phyloP scores from a whole-genome alignment of 129 eudicot genomes.

The Mikania micrantha region DNA sequence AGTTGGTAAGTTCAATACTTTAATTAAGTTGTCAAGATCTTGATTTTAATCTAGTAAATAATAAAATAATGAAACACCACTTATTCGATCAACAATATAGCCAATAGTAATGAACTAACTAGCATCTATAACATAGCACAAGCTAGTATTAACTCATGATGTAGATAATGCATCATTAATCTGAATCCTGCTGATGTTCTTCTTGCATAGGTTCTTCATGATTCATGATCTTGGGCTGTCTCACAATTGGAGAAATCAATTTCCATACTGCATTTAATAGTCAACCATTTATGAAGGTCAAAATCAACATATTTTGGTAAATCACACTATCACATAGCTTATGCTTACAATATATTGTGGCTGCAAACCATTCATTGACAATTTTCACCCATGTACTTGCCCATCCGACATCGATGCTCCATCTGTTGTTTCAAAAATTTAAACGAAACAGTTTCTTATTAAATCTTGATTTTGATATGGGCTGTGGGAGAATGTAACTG shows the following conservation, averaged over 20 bases:
- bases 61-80: neutral
- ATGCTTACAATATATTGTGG: slow-evolving; percentile 75
- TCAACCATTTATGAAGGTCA: slow-evolving; percentile 3
- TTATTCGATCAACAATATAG: slow-evolving; percentile 7
- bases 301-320: neutral
- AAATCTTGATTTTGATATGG: neutral
- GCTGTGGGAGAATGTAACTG: neutral
- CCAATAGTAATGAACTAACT: slow-evolving; percentile 3
- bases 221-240: slow-evolving; percentile 57
- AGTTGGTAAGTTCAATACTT: too few species aligned
- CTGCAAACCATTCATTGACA: slow-evolving; percentile 97
- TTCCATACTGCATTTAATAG: slow-evolving; percentile 76
- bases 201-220: slow-evolving; percentile 48
- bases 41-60: neutral
- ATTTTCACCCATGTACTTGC: slow-evolving; percentile 99
- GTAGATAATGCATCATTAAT: slow-evolving; percentile 3
- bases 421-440: slow-evolving; percentile 35
- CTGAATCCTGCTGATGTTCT: slow-evolving; percentile 30
- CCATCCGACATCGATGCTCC: slow-evolving; percentile 99
- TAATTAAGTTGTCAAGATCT: too few species aligned
- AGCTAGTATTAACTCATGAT: neutral
- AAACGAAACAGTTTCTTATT: neutral
- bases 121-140: neutral
- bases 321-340: neutral
- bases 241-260: slow-evolving; percentile 70